These are phyloP conservation scores for Lachancea lanzarotensis DNA, from an alignment of 805 yeast genomes.

Conservation along the genomic window DNA sequence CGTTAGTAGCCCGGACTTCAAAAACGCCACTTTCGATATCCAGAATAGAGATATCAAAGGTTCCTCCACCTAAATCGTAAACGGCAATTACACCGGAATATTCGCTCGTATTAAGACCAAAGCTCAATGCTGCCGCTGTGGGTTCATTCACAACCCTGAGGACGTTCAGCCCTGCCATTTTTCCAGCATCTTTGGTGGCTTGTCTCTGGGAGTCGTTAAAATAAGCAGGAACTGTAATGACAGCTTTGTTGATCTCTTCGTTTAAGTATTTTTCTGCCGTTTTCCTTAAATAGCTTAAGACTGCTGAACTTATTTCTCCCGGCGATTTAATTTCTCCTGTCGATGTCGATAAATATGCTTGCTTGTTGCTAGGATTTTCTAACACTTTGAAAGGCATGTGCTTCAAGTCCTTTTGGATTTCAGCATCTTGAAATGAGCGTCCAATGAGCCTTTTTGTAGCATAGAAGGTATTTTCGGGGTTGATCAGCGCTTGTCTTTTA, in stretches of 20 bases:
- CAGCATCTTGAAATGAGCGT: constrained; percentile 57
- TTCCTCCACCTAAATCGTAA: constrained; percentile 81
- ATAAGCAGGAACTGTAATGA: constrained; percentile 79
- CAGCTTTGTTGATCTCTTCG: constrained; percentile 57
- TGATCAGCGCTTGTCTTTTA: constrained; percentile 67
- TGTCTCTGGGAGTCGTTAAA: constrained; percentile 78
- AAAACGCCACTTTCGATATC: constrained; percentile 77
- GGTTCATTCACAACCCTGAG: constrained; percentile 77
- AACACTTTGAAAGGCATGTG: constrained; percentile 60
- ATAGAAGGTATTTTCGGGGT: constrained; percentile 70
- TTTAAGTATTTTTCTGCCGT: constrained; percentile 56
- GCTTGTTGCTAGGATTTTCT: constrained; percentile 49
- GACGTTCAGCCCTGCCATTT: constrained; percentile 67
- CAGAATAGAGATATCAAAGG: constrained; percentile 72
- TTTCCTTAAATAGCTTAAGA: constrained; percentile 57
- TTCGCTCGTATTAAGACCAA: constrained; percentile 56
- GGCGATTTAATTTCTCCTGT: constrained; percentile 49
- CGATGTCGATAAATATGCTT: constrained; percentile 52
- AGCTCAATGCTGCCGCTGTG: constrained; percentile 80
- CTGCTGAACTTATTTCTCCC: constrained; percentile 61
- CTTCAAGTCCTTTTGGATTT: constrained; percentile 59
- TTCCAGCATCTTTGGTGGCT: constrained; percentile 77
- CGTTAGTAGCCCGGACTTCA: constrained; percentile 77
- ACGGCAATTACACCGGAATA: constrained; percentile 38
- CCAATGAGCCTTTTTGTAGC: constrained; percentile 83